Base-by-base conservation (phyloP, 2,329 filamentous ascomycete genomes). In the Pseudocercospora crystallina region DNA sequence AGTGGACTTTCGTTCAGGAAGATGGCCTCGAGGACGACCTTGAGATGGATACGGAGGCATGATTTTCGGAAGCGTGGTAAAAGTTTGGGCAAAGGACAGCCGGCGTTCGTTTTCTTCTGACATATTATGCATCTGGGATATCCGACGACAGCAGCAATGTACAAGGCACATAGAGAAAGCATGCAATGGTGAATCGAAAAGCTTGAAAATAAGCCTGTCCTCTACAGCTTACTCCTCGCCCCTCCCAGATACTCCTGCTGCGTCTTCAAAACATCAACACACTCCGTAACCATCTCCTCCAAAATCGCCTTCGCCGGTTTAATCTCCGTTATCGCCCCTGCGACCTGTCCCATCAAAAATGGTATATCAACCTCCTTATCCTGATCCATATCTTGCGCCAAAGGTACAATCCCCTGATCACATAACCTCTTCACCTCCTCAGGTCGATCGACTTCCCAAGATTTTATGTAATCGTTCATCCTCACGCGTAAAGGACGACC, bases 261-360 rank as follows among this genome's bases (percentile, higher is more conserved):
- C 26, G 78, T 66, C 68, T 76, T 82, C 61, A 95, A 66, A 76
- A 86, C 82, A 1, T 80, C 78, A 8, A 84, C 83, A 1, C 89
- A 89, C 68, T 91, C 85, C 14, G 74, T 72, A 8, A 96, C 88
- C 90, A 97, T 96, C 60, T 95, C 90, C 54, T 84, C 80, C n/a
- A 97, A 84, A 73, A 97, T 96, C 58, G 85, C 80, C 40, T 76
- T 80, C 0, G 92, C 92, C 0, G 91, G 90, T 75, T 94, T 84
- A 53, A 96, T 82, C 59, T 85, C 83, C 31, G 75, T 71, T 50
- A 96, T 88, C 1, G 85, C 80, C 1, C 87, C 91, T 1, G 90
- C 88, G 8, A 96, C 91, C 74, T 96, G 90, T 1, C 92, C 92
- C 92, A 96, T 96, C 65, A 96, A 68, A 71, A 92, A 90, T 10